Evolutionary conservation across 1,139 yeast genomes (phyloP).

Genomic region (Pneumocystis wakefieldiae): DNA sequence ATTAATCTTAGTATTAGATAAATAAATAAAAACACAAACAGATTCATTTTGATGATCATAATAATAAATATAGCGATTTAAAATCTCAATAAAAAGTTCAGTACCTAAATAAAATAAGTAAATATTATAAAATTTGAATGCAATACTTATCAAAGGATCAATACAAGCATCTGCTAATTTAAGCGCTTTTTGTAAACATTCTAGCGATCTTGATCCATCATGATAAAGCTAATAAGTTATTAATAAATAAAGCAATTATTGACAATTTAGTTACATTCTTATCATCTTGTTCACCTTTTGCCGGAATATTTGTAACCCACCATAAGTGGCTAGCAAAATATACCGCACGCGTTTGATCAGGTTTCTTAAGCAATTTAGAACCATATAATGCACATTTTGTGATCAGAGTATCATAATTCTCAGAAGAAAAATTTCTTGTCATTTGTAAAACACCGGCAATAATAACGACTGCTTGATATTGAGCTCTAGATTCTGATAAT

Average conservation of each 20-base stretch:
- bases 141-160: slow-evolving; percentile 59
- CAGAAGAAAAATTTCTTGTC: slow-evolving; percentile 42
- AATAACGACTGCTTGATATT: slow-evolving; percentile 38
- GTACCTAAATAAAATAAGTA: not conserved
- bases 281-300: not conserved
- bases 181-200: slow-evolving; percentile 58
- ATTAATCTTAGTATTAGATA: not conserved
- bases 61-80: slow-evolving; percentile 71
- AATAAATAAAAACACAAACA: slow-evolving; percentile 34
- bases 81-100: slow-evolving; percentile 74
- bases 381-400: slow-evolving; percentile 80
- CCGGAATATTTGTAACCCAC: slow-evolving; percentile 45
- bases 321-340: slow-evolving; percentile 79
- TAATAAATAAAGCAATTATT: slow-evolving; percentile 13
- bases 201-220: slow-evolving; percentile 49
- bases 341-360: slow-evolving; percentile 88
- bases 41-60: slow-evolving; percentile 67
- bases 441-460: slow-evolving; percentile 50
- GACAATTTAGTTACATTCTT: not conserved
- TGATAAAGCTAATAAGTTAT: slow-evolving; percentile 25
- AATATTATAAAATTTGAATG: not conserved
- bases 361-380: slow-evolving; percentile 73
- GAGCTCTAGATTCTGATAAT: slow-evolving; percentile 46
- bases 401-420: slow-evolving; percentile 64
- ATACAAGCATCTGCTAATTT: slow-evolving; percentile 87